Evolutionary conservation across 805 yeast species (phyloP), one percentile per base, ranked within the genome.

Genomic region (Cyberlindnera sargentensis): DNA sequence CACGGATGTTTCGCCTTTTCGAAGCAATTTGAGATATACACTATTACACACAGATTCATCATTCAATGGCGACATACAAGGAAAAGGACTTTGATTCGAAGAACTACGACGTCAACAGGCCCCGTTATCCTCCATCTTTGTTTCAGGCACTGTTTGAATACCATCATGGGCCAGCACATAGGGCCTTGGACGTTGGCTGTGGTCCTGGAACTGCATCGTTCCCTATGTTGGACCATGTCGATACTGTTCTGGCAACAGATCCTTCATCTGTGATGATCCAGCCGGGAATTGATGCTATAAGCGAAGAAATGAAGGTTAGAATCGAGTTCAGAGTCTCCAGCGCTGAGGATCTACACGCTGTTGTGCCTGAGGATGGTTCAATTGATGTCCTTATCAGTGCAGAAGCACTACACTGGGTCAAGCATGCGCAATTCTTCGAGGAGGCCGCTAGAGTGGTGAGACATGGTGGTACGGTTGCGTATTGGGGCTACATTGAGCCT

Each of bases 401-500:
- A 0, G 88, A 86, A 57, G 78, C 84, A 36, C 73, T 76, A n/a
- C 95, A 85, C 59, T 85, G 93, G 91, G 71, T 82, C 39, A 68
- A 80, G 44, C 77, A 74, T 46, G 69, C 63, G 1, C 51, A 52
- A 31, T 78, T 76, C 53, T 78, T 78, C 54, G 52, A 61, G 9
- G 78, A 76, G 48, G 71, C 76, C 6, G 63, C 65, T 20, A 58
- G 75, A 11, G 65, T 76, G 7, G 64, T 84, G 43, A 73, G 70
- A 48, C 69, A 75, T 1, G 68, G 70, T 25, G 90, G 88, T 4
- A 81, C 87, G 3, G 61, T 85, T 41, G 80, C 85, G 0, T 79
- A 73, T 57, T 84, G 87, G 80, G 80, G 82, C 20, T 86, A 85
- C 56, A 75, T 75, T 44, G 90, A 84, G 52, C 86, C 86, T 2